Percentiles rank a stretch among this genome's conserved stretches.
Evolutionary conservation across 2,329 filamentous ascomycete species (phyloP).

Genomic region (Xylaria sp.): DNA sequence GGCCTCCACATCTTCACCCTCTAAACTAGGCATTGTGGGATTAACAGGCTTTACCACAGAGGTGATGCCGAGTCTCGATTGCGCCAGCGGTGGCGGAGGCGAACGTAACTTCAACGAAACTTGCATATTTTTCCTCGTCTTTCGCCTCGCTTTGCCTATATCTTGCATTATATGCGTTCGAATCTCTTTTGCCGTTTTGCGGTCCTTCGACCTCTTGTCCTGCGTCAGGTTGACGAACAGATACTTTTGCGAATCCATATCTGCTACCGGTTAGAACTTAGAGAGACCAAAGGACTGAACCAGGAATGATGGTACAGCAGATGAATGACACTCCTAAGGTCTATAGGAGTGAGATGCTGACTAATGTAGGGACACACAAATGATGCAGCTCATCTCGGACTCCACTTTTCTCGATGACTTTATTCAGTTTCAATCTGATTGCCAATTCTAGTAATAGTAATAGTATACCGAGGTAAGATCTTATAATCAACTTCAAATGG

Average conservation of each 20-base stretch:
- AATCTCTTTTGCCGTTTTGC: constrained; percentile 34
- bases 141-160: constrained; percentile 36
- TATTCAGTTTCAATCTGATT: not conserved
- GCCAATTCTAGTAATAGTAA: not conserved
- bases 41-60: constrained; percentile 18
- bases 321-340: constrained; percentile 2
- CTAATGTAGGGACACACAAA: constrained; percentile 11
- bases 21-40: constrained; percentile 15
- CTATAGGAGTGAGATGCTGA: constrained; percentile 15
- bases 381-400: not conserved
- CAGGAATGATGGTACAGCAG: not conserved
- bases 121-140: constrained; percentile 34
- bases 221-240: constrained; percentile 37
- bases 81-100: constrained; percentile 31
- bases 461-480: not conserved
- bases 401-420: not conserved
- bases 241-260: constrained; percentile 35
- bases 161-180: constrained; percentile 36
- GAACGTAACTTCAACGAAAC: constrained; percentile 33
- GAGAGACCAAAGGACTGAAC: not conserved
- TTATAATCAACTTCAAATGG: too few species aligned
- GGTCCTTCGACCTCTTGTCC: constrained; percentile 35
- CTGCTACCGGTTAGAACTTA: constrained; percentile 23
- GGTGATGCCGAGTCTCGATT: constrained; percentile 25
- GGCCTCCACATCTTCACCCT: constrained; percentile 19